A percentile compares a stretch with the other conserved stretches of the same genome.
Conservation (phyloP, 2,329 filamentous ascomycete genomes). For the Graphilbum fragrans region DNA sequence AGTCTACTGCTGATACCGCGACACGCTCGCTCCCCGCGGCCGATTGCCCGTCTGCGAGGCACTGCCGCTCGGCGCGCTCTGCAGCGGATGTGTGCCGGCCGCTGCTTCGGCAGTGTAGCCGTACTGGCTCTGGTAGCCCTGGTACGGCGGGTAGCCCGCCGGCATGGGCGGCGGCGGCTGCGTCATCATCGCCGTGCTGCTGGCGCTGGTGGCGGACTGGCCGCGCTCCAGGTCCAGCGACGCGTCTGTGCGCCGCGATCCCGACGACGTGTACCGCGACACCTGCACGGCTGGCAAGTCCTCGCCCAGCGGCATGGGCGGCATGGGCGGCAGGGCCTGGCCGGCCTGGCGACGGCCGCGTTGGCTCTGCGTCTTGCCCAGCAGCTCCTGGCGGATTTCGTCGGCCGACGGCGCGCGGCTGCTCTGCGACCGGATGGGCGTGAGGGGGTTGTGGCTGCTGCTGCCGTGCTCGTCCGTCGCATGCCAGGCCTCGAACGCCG, state of each 20-base stretch:
- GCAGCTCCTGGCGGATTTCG: conserved; percentile 6
- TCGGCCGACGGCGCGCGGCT: not conserved
- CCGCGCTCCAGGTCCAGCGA: conserved; percentile 28
- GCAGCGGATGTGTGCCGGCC: no score
- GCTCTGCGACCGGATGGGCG: not conserved
- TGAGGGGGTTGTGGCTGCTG: not conserved
- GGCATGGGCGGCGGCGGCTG: not conserved
- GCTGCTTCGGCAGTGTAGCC: not conserved
- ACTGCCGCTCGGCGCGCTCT: no score
- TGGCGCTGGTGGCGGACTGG: conserved; percentile 1
- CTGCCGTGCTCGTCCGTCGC: conserved; percentile 17
- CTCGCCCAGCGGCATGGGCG: conserved; percentile 18
- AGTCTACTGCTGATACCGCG: no score
- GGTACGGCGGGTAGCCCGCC: no score
- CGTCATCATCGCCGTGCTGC: not conserved
- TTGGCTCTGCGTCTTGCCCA: conserved; percentile 28
- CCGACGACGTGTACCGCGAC: conserved; percentile 11
- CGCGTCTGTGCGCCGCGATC: conserved; percentile 18
- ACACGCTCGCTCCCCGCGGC: no score
- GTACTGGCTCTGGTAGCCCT: not conserved
- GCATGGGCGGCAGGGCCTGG: conserved; percentile 28
- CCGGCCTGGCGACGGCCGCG: conserved; percentile 37
- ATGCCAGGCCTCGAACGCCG: conserved; percentile 4
- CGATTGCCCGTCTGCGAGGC: no score
- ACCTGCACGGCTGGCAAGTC: conserved; percentile 14